Percentiles rank a stretch among this genome's conserved stretches.
phyloP scores from a whole-genome alignment of 2,329 filamentous ascomycete genomes.

The Fusarium fujikuroi region DNA sequence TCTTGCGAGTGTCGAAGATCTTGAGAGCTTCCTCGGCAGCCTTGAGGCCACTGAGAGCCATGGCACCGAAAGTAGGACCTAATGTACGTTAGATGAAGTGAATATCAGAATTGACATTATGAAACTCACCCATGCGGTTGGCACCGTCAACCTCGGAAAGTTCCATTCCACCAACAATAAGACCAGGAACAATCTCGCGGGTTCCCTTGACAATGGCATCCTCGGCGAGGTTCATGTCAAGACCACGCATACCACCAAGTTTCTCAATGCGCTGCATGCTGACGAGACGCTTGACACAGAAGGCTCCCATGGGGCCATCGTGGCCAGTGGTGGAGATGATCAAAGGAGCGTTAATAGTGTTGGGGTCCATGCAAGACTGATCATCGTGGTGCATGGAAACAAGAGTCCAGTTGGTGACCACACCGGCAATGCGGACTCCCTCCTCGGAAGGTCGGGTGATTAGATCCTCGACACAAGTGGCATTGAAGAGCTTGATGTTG shows the following conservation, averaged over 20 bases:
- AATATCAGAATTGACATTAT: no score
- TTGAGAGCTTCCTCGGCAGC: conserved; percentile 87
- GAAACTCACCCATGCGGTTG: conserved; percentile 79
- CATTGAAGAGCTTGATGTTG: conserved; percentile 97
- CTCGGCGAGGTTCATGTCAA: conserved; percentile 92
- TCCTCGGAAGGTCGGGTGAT: conserved; percentile 77
- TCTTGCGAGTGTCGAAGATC: conserved; percentile 81
- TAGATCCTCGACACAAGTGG: conserved; percentile 89
- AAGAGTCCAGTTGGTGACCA: conserved; percentile 96
- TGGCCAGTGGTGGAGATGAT: conserved; percentile 92
- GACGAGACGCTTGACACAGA: conserved; percentile 89
- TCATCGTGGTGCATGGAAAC: conserved; percentile 89
- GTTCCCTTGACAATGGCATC: conserved; percentile 95
- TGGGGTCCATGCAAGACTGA: conserved; percentile 96
- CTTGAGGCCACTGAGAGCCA: conserved; percentile 89
- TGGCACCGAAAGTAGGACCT: conserved; percentile 85
- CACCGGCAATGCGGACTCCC: conserved; percentile 79
- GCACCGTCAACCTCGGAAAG: conserved; percentile 89
- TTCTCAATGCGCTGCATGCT: conserved; percentile 86
- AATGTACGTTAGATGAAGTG: background rate
- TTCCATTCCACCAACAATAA: conserved; percentile 97
- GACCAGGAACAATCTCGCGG: conserved; percentile 84
- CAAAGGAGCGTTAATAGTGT: conserved; percentile 93
- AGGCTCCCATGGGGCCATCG: conserved; percentile 90
- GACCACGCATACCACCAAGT: conserved; percentile 89